Conservation (phyloP, 164 flowering plant species). For the Annona cherimola region DNA sequence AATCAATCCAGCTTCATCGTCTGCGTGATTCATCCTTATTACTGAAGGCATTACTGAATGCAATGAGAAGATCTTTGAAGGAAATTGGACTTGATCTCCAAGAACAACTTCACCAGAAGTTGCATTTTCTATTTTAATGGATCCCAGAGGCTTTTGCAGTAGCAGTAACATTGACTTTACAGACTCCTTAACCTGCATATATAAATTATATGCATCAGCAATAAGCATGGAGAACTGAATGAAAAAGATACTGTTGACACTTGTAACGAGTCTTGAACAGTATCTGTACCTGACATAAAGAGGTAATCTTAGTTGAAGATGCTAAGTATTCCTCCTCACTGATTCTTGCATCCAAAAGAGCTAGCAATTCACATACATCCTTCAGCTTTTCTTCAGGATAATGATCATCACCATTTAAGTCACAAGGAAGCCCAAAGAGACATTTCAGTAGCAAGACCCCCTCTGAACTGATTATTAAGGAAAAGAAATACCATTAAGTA, state of each 20-base stretch:
- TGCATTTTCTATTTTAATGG: slow-evolving; percentile 32
- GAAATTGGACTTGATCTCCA: slow-evolving; percentile 22
- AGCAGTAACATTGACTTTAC: slow-evolving; percentile 41
- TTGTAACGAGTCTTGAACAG: background rate
- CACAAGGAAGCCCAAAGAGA: slow-evolving; percentile 64
- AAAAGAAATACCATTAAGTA: background rate
- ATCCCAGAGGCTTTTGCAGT: slow-evolving; percentile 43
- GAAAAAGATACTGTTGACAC: background rate
- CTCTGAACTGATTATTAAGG: slow-evolving; percentile 44
- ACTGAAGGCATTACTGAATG: slow-evolving; percentile 19
- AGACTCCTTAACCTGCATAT: slow-evolving; percentile 44
- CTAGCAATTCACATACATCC: slow-evolving; percentile 38
- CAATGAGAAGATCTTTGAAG: slow-evolving; percentile 30
- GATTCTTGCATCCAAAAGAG: slow-evolving; percentile 34
- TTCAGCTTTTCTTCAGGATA: slow-evolving; percentile 42
- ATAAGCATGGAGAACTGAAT: background rate
- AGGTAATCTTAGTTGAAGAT: slow-evolving; percentile 17
- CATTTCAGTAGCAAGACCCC: slow-evolving; percentile 45
- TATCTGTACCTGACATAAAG: slow-evolving; percentile 40
- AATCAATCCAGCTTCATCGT: slow-evolving; percentile 16
- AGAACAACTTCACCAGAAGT: slow-evolving; percentile 14
- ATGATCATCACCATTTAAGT: slow-evolving; percentile 24
- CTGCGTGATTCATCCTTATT: slow-evolving; percentile 5
- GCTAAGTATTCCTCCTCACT: slow-evolving; percentile 23
- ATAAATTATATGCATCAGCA: slow-evolving; percentile 8